phyloP scores from a whole-genome alignment of 495 filamentous ascomycete genomes.

The Glonium stellatum region DNA sequence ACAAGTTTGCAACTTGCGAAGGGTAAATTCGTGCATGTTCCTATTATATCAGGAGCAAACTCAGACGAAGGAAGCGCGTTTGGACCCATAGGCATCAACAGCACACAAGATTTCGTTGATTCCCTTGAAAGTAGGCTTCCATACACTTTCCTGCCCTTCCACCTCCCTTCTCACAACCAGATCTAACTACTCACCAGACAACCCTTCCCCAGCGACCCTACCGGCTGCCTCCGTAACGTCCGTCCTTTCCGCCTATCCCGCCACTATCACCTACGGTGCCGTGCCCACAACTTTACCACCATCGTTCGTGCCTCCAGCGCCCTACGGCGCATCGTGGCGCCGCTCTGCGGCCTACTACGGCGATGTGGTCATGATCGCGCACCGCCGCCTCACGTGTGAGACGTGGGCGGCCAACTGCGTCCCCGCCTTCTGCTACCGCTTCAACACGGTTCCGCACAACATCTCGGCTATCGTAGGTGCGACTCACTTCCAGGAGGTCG shows the following conservation, averaged over 20 bases:
- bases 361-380: constrained; percentile 50
- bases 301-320: constrained; percentile 8
- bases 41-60: constrained; percentile 54
- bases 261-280: constrained; percentile 25
- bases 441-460: constrained; percentile 46
- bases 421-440: constrained; percentile 56
- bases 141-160: constrained; percentile 20
- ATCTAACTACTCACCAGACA: constrained; percentile 7
- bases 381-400: constrained; percentile 49
- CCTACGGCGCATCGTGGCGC: constrained; percentile 45
- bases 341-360: constrained; percentile 49
- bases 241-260: constrained; percentile 39
- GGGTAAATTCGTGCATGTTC: constrained; percentile 49
- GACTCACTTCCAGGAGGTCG: constrained; percentile 56
- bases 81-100: constrained; percentile 21
- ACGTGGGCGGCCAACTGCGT: constrained; percentile 42
- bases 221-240: no score
- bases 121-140: constrained; percentile 27
- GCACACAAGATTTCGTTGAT: constrained; percentile 31
- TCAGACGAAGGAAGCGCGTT: constrained; percentile 59
- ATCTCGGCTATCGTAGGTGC: constrained; percentile 36
- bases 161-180: no score
- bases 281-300: constrained; percentile 21
- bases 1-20: constrained; percentile 33
- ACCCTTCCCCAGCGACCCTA: neutral